Percentiles rank a stretch among this genome's conserved stretches.
Evolutionary conservation across 805 yeast species (phyloP).

Genomic region (Yarrowia osloensis): DNA sequence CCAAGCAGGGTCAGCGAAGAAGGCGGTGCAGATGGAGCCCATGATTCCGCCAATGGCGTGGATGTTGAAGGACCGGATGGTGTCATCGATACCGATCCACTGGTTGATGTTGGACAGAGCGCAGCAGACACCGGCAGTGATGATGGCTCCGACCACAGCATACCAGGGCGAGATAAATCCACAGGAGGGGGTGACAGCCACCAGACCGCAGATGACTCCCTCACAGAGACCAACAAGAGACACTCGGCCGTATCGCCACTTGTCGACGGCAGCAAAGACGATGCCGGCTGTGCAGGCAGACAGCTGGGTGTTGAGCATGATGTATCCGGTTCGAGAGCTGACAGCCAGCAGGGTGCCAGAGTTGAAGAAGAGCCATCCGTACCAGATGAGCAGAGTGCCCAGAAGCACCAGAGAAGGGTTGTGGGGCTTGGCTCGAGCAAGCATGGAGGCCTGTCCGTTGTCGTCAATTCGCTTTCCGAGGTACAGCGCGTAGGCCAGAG

Average conservation of each 20-base stretch:
- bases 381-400: constrained; percentile 94
- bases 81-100: constrained; percentile 51
- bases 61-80: constrained; percentile 49
- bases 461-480: constrained; percentile 85
- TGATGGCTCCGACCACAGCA: constrained; percentile 48
- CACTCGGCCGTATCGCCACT: constrained; percentile 33
- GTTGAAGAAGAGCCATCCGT: constrained; percentile 99
- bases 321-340: constrained; percentile 46
- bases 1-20: constrained; percentile 45
- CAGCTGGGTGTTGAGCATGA: constrained; percentile 64
- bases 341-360: constrained; percentile 94
- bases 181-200: constrained; percentile 95
- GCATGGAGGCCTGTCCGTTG: constrained; percentile 52
- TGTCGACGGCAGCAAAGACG: constrained; percentile 50
- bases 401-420: constrained; percentile 88
- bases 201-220: constrained; percentile 91
- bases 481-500: constrained; percentile 86
- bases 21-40: constrained; percentile 49
- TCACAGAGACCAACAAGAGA: constrained; percentile 90
- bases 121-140: constrained; percentile 48
- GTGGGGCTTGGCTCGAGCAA: constrained; percentile 76
- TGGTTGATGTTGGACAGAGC: constrained; percentile 44
- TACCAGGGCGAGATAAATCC: constrained; percentile 51
- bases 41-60: constrained; percentile 55
- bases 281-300: constrained; percentile 54